A percentile compares a stretch with the other conserved stretches of the same genome.
Conservation (phyloP, 768 basidiomycete species). For the Lactarius sp. region DNA sequence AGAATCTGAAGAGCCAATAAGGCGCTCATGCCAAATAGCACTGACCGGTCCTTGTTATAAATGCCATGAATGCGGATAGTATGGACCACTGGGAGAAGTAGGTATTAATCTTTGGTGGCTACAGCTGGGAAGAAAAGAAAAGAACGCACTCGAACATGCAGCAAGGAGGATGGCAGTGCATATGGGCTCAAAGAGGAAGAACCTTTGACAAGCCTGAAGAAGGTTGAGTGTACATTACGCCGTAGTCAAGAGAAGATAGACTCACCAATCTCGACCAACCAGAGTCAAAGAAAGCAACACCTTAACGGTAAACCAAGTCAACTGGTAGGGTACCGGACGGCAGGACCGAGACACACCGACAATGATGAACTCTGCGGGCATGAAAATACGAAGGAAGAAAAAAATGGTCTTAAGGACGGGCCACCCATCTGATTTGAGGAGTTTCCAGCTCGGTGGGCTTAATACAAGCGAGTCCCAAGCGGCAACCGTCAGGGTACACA, state of each 20-base stretch:
- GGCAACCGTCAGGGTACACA: constrained; percentile 84
- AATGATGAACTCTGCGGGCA: constrained; percentile 73
- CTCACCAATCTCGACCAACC: constrained; percentile 52
- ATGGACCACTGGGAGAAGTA: constrained; percentile 48
- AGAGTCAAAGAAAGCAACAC: constrained; percentile 81
- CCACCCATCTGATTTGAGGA: constrained; percentile 60
- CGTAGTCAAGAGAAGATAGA: background rate
- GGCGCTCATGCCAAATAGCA: constrained; percentile 51
- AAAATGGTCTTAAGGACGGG: constrained; percentile 73
- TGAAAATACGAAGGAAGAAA: constrained; percentile 68
- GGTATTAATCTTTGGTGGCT: background rate
- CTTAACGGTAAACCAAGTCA: constrained; percentile 35
- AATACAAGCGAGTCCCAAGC: constrained; percentile 89
- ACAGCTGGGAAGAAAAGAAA: background rate
- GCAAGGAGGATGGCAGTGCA: constrained; percentile 76
- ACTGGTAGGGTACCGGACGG: background rate
- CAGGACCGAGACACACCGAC: constrained; percentile 47
- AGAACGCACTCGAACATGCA: constrained; percentile 50
- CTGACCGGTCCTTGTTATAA: constrained; percentile 55
- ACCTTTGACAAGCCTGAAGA: constrained; percentile 53
- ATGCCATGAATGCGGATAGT: constrained; percentile 77
- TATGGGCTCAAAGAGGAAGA: constrained; percentile 85
- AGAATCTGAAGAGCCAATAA: constrained; percentile 66
- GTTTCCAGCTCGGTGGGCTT: constrained; percentile 70
- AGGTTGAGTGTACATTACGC: background rate